Base-by-base conservation (phyloP, 192 early-diverging fungal species). In the Fimicolochytrium jonesii region DNA sequence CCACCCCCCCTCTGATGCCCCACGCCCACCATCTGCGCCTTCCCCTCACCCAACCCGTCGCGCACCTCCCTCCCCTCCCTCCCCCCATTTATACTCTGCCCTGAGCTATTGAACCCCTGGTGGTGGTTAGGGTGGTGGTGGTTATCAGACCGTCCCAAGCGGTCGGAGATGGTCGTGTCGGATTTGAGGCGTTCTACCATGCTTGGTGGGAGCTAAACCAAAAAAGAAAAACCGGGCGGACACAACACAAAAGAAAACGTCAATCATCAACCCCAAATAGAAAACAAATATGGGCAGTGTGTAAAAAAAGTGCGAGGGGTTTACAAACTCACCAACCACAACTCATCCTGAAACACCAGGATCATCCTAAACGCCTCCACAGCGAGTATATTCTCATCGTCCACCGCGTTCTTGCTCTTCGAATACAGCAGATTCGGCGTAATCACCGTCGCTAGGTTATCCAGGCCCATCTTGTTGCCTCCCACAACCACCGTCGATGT, bases 391-490 rank as follows among this genome's bases (percentile, higher is more conserved):
- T 60, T 48, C 43, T 74, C 67, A 62, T 77, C 75, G 31, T 64
- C 61, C 29, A 33, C 32, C n/a, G 68, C 30, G 42, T 92, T 93
- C 68, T 90, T 89, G 39, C 82, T 83, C 62, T 90, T 89, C 11
- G 87, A 84, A 66, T 90, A 91, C 30, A 97, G 75, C 43, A 98
- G 87, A 61, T 95, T 97, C 31, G 96, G 96, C 11, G 92, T 87
- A 52, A 98, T 90, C 0, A 98, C 91, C 0, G 91, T 97, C 0
- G 94, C 90, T 54, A 98, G 70, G 61, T 97, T 98, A 35, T 82
- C 83, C 3, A 91, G 70, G 68, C 92, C 89, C 96, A 98, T 98
- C 69, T 90, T 91, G 61, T 90, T 94, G 9, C 92, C 91, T n/a
- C n/a, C n/a, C n/a, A n/a, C n/a, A n/a, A n/a, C n/a, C n/a, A n/a